Base-by-base conservation (phyloP, 2,329 filamentous ascomycete species). In the Cladosporium halotolerans region DNA sequence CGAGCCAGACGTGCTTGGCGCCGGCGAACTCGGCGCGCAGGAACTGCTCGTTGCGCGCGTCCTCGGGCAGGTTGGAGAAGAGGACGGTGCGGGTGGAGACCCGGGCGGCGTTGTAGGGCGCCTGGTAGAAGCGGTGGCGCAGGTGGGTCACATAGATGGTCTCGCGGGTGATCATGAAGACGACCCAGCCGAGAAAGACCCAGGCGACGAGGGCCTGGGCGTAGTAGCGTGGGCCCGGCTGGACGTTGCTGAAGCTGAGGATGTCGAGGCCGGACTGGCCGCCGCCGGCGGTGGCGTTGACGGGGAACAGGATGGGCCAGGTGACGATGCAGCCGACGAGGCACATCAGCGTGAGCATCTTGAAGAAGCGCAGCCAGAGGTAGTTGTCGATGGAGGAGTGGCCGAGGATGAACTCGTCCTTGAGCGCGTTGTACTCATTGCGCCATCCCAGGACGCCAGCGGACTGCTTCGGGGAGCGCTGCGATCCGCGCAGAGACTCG, bases 361-460 rank as follows among this genome's bases (percentile, higher is more conserved):
- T 73, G 66, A 76, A 73, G 60, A 70, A 73, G 40, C 74, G 70
- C 28, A 76, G 69, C 56, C 74, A 76, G 7, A 76, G 65, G 55
- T 75, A 76, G 55, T 71, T 73, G 58, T 76, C 74, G 42, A 76
- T 68, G 18, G 72, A 73, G 45, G 72, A 66, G 59, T 74, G 71
- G 44, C 71, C 69, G 31, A 76, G 67, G 36, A 76, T 70, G 55
- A 70, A 73, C 40, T 69, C 66, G 58, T 76, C 74, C 45, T 66
- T 62, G 41, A 72, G 71, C 63, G 56, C 56, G 38, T 62, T 64
- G 56, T 73, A 71, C 50, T 71, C 67, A 8, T 66, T 68, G 47
- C 78, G 71, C 78, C 79, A 82, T 58, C 78, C 77, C 45, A 81
- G 66, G 54, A 78, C 68, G 40, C 77, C 74, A 10, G 52, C 54